phyloP scores from a whole-genome alignment of 2,329 filamentous ascomycete genomes.

The Talaromyces sp. region DNA sequence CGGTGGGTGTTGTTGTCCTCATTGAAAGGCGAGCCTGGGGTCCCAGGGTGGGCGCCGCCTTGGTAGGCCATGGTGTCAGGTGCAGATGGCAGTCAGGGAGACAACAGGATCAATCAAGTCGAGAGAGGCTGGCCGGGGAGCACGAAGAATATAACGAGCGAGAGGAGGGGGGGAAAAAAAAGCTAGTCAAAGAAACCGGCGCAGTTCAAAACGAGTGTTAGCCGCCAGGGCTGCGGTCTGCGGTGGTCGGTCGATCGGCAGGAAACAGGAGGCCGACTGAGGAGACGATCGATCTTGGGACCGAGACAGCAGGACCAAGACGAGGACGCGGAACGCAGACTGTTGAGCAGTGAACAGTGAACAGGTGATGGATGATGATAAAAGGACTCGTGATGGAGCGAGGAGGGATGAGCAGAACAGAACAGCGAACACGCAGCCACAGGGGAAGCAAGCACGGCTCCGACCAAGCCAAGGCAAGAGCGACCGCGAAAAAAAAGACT shows the following conservation, averaged over 20 bases:
- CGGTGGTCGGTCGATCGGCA: background rate
- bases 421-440: background rate
- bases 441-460: background rate
- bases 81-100: background rate
- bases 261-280: background rate
- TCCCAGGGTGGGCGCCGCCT: slow-evolving; percentile 10
- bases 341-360: too few species aligned
- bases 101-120: background rate
- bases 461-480: background rate
- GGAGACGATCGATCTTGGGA: background rate
- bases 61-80: slow-evolving; percentile 11
- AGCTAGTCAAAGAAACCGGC: background rate
- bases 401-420: background rate
- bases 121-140: background rate
- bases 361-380: background rate
- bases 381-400: background rate
- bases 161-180: background rate
- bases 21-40: slow-evolving; percentile 6
- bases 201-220: slow-evolving; percentile 2
- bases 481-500: background rate
- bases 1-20: slow-evolving; percentile 9
- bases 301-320: background rate
- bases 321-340: background rate
- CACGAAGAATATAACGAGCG: background rate
- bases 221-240: background rate